Evolutionary conservation across 1,139 yeast species (phyloP), one percentile per base, ranked within the genome.

Genomic region (Magnusiomyces tetraspermus): DNA sequence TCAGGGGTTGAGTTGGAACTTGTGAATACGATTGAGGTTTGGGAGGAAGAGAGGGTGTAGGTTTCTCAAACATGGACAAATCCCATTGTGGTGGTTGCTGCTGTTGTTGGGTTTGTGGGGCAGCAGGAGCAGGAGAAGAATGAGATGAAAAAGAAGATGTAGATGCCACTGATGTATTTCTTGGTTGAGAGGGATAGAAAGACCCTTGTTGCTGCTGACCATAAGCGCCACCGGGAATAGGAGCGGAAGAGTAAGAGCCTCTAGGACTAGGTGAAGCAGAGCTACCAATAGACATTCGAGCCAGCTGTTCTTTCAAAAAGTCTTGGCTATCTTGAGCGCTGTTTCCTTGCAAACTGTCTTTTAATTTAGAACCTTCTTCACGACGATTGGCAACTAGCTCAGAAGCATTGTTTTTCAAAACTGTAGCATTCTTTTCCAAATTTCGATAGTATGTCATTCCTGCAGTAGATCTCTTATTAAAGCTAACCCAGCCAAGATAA

Each of bases 371-470:
- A 22, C 68, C 61, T 55, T 69, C 74, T 38, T 68, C 66, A 40
- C 61, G 60, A 56, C 77, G 60, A 57, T 70, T 66, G 51, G 59
- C 60, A 11, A 69, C 63, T 61, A 69, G 63, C 57, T 70, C 65
- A 46, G 67, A 63, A 53, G 73, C 72, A 61, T 73, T 68, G 48
- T 60, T 59, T 51, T 67, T 68, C 45, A 78, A 63, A 4, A 70
- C 67, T 2, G 66, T 60, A 1, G 80, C 76, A 60, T 75, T 77
- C 15, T 68, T 68, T 31, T 74, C 66, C 48, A 89, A 68, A 47
- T 79, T 77, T 2, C 71, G 69, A 65, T 90, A 90, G 61, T 88
- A 85, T 13, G 70, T 75, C 15, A 68, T 63, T 0, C 95, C 95
- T 58, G 79, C 80, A 13, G 69, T 67, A 53, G 80, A 67, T 1